These are phyloP conservation scores for Termitomyces heimii DNA, from an alignment of 768 basidiomycete genomes.

Conservation along the genomic window DNA sequence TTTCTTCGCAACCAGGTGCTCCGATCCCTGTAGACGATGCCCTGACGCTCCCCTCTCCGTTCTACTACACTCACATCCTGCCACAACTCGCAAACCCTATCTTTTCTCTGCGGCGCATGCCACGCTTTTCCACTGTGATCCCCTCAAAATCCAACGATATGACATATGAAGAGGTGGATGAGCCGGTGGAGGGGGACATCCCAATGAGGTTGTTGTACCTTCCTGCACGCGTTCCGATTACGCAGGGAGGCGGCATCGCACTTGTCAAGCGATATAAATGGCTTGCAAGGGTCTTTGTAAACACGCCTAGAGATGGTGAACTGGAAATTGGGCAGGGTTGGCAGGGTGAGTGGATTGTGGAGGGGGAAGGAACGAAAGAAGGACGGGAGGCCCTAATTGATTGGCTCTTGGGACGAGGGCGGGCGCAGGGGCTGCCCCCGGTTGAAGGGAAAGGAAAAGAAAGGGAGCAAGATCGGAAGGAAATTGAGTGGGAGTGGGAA, in stretches of 20 bases:
- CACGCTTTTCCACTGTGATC: slow-evolving; percentile 26
- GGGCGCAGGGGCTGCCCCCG: slow-evolving; percentile 51
- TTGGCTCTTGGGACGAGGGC: slow-evolving; percentile 29
- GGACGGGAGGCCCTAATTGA: slow-evolving; percentile 62
- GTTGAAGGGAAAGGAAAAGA: slow-evolving; percentile 64
- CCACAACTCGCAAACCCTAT: slow-evolving; percentile 29
- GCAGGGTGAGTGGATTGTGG: slow-evolving; percentile 12
- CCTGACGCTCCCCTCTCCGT: slow-evolving; percentile 64
- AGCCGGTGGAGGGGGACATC: slow-evolving; percentile 5
- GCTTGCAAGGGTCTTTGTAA: slow-evolving; percentile 43
- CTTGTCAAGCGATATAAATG: slow-evolving; percentile 60
- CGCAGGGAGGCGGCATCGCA: slow-evolving; percentile 53
- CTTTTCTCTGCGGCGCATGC: slow-evolving; percentile 29
- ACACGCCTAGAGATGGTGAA: slow-evolving; percentile 63
- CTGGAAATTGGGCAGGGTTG: slow-evolving; percentile 57
- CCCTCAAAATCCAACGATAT: slow-evolving; percentile 17
- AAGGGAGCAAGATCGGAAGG: slow-evolving; percentile 22
- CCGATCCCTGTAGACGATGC: slow-evolving; percentile 50
- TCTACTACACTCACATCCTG: slow-evolving; percentile 70
- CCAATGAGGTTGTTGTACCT: slow-evolving; percentile 42
- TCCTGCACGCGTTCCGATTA: slow-evolving; percentile 46
- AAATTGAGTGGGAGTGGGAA: slow-evolving; percentile 11
- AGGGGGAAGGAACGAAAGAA: slow-evolving; percentile 40
- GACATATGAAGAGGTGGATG: neutral
- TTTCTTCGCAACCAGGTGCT: slow-evolving; percentile 41